These are phyloP conservation scores for Pyrus pyrifolia DNA, from an alignment of 306 rosid species.

Conservation along the genomic window DNA sequence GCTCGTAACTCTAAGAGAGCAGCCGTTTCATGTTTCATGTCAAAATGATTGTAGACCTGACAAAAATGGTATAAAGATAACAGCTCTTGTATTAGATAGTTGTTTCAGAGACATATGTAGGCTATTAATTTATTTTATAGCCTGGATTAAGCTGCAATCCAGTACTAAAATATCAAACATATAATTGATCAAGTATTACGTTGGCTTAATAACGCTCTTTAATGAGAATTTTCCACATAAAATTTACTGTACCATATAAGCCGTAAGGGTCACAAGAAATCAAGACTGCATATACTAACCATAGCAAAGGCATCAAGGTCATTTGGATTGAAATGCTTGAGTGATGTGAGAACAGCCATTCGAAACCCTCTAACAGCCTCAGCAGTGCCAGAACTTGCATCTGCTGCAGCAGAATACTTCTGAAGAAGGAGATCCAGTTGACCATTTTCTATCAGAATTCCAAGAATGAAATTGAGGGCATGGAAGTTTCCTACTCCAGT, in stretches of 20 bases:
- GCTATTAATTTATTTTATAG: background rate
- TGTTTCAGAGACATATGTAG: background rate
- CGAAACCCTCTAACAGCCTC: slow-evolving; percentile 92
- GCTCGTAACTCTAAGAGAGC: slow-evolving; percentile 89
- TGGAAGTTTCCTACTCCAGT: slow-evolving; percentile 96
- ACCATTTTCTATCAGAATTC: slow-evolving; percentile 93
- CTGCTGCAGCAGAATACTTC: slow-evolving; percentile 90
- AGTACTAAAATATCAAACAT: background rate
- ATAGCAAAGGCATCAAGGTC: slow-evolving; percentile 95
- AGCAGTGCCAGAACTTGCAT: slow-evolving; percentile 63
- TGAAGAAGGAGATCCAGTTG: slow-evolving; percentile 97
- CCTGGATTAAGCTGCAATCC: background rate
- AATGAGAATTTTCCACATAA: slow-evolving; percentile 5
- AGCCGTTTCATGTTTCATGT: slow-evolving; percentile 96
- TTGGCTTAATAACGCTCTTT: background rate
- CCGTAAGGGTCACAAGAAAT: background rate
- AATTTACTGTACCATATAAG: background rate
- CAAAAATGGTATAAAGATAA: slow-evolving; percentile 1
- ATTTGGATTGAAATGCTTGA: slow-evolving; percentile 90
- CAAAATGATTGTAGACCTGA: slow-evolving; percentile 92
- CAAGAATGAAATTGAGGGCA: slow-evolving; percentile 89
- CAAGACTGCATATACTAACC: slow-evolving; percentile 49
- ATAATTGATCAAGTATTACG: background rate
- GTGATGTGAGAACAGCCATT: slow-evolving; percentile 94
- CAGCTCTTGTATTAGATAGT: background rate